Evolutionary conservation across 257 asterid genomes (phyloP), one percentile per base, ranked within the genome.

Genomic region (Solanum appendiculatum): DNA sequence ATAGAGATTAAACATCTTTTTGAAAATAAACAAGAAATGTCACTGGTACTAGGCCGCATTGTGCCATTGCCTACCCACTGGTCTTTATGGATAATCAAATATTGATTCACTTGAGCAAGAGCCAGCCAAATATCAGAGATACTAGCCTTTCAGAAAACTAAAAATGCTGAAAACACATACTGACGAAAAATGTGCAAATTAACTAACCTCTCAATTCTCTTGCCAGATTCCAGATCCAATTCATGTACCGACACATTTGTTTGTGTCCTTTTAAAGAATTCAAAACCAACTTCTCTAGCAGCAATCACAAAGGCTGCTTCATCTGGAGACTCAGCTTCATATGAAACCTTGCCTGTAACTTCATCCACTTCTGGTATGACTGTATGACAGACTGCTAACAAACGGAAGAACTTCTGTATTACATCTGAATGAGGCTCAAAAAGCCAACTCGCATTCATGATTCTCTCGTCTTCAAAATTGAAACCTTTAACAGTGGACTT

Each of bases 251-350:
- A 92, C 37, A 96, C 96, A 81, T 90, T 93, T 12, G 92, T 92
- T 85, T 96, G 99, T 9, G 98, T 92, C 90, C 99, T 91, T 82
- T 89, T 93, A 54, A 85, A 93, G 93, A 96, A 96, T 84, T 96
- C 98, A 75, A 96, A 96, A 15, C 99, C 99, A 33, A 96, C 87
- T 89, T 96, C 98, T 90, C 97, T 89, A 18, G 99, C 98, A 7
- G 99, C 99, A 89, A 96, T 92, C 72, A 96, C 98, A 78, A 96
- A 96, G 20, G 99, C 99, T 72, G 98, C 98, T 90, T 96, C 99
- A 86, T 96, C 99, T 12, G 99, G 99, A 40, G 99, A 96, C 87
- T 96, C 99, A 16, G 99, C 99, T 91, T 96, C 99, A 85, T 96
- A 96, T 2, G 92, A 92, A 29, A 94, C 93, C 83, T 88, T 94